These are phyloP conservation scores for Tuber melanosporum DNA, from an alignment of 495 filamentous ascomycete species.

Conservation along the genomic window DNA sequence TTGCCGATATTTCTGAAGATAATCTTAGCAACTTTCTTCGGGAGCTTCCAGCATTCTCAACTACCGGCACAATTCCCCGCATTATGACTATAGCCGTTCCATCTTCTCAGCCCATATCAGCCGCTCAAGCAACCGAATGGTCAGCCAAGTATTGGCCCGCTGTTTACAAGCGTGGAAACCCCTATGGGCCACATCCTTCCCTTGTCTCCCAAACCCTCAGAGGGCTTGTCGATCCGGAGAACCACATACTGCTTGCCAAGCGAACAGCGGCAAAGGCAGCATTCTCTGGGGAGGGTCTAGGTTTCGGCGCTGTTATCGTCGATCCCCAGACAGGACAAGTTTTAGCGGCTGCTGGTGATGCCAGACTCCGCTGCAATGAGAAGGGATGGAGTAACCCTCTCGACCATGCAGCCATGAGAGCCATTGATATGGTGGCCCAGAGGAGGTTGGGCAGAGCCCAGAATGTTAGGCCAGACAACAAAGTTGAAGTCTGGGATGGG, in stretches of 20 bases:
- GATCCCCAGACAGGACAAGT: constrained; percentile 49
- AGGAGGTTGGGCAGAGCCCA: constrained; percentile 44
- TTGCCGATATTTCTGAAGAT: constrained; percentile 44
- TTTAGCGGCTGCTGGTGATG: constrained; percentile 37
- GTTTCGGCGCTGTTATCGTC: constrained; percentile 76
- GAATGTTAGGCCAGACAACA: constrained; percentile 43
- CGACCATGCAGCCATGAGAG: constrained; percentile 71
- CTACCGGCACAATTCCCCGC: constrained; percentile 45
- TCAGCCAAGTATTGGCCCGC: constrained; percentile 76
- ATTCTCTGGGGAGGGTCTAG: constrained; percentile 55
- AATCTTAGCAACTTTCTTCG: constrained; percentile 46
- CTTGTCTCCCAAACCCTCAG: constrained; percentile 45
- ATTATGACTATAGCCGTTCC: constrained; percentile 58
- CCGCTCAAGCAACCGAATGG: constrained; percentile 69
- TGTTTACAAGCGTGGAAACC: constrained; percentile 74
- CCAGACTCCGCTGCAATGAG: constrained; percentile 27
- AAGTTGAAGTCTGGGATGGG: constrained; percentile 27
- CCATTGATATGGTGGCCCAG: constrained; percentile 77
- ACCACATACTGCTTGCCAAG: constrained; percentile 65
- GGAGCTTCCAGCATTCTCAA: constrained; percentile 44
- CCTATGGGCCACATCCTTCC: constrained; percentile 64
- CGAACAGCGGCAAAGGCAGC: constrained; percentile 55
- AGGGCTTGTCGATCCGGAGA: constrained; percentile 15
- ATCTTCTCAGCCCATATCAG: constrained; percentile 64
- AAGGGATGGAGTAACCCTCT: constrained; percentile 33